A percentile compares a stretch with the other conserved stretches of the same genome.
Evolutionary conservation across 352 stramenopile genomes (phyloP).

Genomic region (Saprolegnia parasitica): DNA sequence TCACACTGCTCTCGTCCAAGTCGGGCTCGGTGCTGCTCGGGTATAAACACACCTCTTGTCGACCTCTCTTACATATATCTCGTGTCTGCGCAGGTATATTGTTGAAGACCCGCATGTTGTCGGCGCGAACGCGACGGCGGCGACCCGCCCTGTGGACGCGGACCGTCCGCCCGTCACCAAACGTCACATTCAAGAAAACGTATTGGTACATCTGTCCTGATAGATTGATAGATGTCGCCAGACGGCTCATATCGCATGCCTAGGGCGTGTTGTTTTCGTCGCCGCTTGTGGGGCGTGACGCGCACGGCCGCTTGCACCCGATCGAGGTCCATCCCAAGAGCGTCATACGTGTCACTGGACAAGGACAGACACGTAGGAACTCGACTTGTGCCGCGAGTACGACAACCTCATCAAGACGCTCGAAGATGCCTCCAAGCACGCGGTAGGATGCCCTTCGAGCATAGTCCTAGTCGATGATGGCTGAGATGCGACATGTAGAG

Average conservation of each 20-base stretch:
- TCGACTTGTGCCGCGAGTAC: constrained; percentile 79
- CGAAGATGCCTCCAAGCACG: constrained; percentile 63
- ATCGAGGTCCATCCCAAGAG: constrained; percentile 48
- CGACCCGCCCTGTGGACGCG: constrained; percentile 1
- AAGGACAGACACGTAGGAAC: constrained; percentile 30
- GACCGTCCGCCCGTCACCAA: constrained; percentile 14
- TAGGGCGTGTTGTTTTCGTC: constrained; percentile 90
- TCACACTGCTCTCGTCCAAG: constrained; percentile 62
- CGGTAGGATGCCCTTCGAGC: constrained; percentile 5
- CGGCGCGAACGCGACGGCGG: constrained; percentile 29
- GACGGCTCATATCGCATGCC: background rate
- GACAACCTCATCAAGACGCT: constrained; percentile 73
- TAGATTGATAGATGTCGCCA: constrained; percentile 20
- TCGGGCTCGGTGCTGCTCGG: constrained; percentile 57
- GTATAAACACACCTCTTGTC: constrained; percentile 32
- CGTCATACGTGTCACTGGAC: background rate
- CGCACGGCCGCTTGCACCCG: constrained; percentile 82
- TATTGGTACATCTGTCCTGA: constrained; percentile 24
- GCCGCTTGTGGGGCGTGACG: constrained; percentile 89
- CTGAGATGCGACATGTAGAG: background rate
- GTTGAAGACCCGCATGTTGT: constrained; percentile 70
- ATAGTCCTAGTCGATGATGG: background rate
- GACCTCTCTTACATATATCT: background rate
- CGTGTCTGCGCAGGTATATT: constrained; percentile 27
- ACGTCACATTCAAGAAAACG: constrained; percentile 11